Conservation (phyloP, 2,329 filamentous ascomycete species). For the Thelonectria discophora region DNA sequence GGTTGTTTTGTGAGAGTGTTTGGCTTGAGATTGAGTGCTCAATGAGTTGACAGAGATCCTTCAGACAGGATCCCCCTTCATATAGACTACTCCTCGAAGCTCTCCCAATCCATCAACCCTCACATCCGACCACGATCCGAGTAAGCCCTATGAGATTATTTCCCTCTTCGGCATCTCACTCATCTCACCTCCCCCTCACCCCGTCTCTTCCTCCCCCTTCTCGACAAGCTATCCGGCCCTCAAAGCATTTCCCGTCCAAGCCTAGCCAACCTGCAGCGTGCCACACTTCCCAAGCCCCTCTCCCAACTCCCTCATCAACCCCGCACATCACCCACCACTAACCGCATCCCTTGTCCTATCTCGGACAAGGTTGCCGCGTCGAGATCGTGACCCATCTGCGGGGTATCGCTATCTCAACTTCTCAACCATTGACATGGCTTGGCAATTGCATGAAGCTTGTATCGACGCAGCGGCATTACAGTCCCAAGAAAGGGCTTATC, state of each 20-base stretch:
- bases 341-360: slow-evolving; percentile 20
- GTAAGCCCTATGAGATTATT: not conserved
- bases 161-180: not conserved
- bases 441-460: no score
- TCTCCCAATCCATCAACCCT: not conserved
- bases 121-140: not conserved
- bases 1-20: not conserved
- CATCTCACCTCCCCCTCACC: not conserved
- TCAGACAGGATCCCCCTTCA: slow-evolving; percentile 2
- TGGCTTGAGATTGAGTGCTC: not conserved
- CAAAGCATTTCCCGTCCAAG: slow-evolving; percentile 18
- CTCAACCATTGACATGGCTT: not conserved
- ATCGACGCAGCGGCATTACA: not conserved
- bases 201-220: slow-evolving; percentile 16
- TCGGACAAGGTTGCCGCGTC: slow-evolving; percentile 20
- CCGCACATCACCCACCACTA: slow-evolving; percentile 1
- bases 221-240: slow-evolving; percentile 22
- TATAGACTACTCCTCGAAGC: slow-evolving; percentile 16
- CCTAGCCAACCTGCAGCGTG: slow-evolving; percentile 2
- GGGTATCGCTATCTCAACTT: slow-evolving; percentile 20
- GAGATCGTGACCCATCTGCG: slow-evolving; percentile 7
- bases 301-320: not conserved
- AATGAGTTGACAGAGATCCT: not conserved
- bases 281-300: not conserved
- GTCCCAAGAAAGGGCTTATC: slow-evolving; percentile 2